Evolutionary conservation across 2,329 filamentous ascomycete genomes (phyloP).

Genomic region (Triangularia setosa): DNA sequence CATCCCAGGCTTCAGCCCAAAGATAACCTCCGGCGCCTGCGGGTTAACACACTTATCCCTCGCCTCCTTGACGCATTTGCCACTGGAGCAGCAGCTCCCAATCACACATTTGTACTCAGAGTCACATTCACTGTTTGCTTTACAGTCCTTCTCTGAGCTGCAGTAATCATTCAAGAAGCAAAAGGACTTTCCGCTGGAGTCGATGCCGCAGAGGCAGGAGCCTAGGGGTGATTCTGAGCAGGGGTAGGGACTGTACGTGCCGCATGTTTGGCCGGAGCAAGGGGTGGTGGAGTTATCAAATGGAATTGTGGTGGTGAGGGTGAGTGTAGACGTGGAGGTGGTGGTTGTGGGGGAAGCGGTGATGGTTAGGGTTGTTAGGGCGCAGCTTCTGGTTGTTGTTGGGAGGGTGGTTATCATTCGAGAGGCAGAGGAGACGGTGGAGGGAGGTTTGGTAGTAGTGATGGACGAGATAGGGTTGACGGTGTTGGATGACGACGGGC

Average conservation of each 20-base stretch:
- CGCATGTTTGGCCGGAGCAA: conserved; percentile 14
- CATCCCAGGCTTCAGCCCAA: background rate
- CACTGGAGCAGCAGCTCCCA: conserved; percentile 13
- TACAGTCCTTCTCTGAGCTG: conserved; percentile 10
- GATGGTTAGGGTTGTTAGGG: background rate
- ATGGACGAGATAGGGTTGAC: background rate
- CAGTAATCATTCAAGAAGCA: conserved; percentile 20
- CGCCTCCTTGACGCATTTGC: conserved; percentile 12
- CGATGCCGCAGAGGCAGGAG: conserved; percentile 18
- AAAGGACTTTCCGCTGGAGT: conserved; percentile 13
- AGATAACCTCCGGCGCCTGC: background rate
- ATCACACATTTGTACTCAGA: conserved; percentile 8
- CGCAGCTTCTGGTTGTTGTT: background rate
- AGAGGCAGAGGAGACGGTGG: background rate
- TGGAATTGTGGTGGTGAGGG: conserved; percentile 2
- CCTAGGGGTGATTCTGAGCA: conserved; percentile 13
- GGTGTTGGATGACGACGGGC: background rate
- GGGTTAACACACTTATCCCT: conserved; percentile 1
- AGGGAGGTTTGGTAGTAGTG: background rate
- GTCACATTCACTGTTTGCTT: conserved; percentile 5
- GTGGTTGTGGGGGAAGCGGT: background rate
- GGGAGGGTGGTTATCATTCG: background rate
- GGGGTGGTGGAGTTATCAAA: background rate
- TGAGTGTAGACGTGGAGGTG: background rate
- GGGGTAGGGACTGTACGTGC: conserved; percentile 13